Conservation (phyloP, 1,139 yeast species). For the Sugiyamaella pinicola region DNA sequence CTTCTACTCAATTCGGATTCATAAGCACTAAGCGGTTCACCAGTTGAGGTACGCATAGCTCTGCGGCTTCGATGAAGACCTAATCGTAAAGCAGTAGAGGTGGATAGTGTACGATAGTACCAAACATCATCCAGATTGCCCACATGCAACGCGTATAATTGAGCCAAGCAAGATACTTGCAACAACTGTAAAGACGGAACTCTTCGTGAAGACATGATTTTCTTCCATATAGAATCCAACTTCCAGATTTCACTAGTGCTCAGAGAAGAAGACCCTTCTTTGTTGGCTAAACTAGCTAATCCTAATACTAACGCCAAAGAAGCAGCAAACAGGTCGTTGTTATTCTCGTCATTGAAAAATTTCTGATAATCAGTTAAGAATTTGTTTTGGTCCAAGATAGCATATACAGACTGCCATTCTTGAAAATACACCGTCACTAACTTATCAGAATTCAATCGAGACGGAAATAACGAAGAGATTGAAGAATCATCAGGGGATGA, state of each 20-base stretch:
- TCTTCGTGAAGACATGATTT: background rate
- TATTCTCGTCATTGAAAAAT: constrained; percentile 38
- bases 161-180: constrained; percentile 67
- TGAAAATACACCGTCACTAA: constrained; percentile 58
- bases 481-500: constrained; percentile 15
- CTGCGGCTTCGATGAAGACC: constrained; percentile 87
- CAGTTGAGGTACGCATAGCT: constrained; percentile 68
- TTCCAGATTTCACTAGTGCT: constrained; percentile 13
- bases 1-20: constrained; percentile 84
- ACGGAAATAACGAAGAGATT: constrained; percentile 31
- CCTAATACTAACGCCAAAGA: constrained; percentile 51
- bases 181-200: constrained; percentile 68
- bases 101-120: constrained; percentile 71
- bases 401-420: constrained; percentile 75
- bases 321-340: constrained; percentile 44
- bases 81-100: constrained; percentile 83
- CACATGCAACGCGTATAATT: constrained; percentile 69
- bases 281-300: constrained; percentile 35
- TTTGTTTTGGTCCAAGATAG: constrained; percentile 65
- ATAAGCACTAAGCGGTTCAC: constrained; percentile 44
- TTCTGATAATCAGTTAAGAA: constrained; percentile 61
- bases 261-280: constrained; percentile 19
- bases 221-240: constrained; percentile 18
- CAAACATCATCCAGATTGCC: constrained; percentile 78
- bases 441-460: constrained; percentile 40